phyloP scores from a whole-genome alignment of 2,329 filamentous ascomycete species.

The Bimuria novae-zelandiae region DNA sequence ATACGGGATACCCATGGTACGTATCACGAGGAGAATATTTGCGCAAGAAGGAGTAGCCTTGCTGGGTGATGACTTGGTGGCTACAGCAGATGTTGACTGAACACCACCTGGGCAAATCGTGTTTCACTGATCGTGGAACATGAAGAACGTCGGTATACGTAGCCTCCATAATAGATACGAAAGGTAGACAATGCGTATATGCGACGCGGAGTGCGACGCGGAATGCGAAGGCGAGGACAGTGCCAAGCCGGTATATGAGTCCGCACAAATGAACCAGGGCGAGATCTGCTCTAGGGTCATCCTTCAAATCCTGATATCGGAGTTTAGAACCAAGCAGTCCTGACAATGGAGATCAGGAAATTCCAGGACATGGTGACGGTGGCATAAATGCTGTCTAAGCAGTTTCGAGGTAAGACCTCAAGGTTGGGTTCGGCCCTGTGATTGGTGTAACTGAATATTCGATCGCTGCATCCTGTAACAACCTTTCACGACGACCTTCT shows the following conservation, averaged over 20 bases:
- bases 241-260: too few relatives aligned
- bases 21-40: not conserved
- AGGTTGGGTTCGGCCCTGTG: constrained; percentile 2
- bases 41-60: not conserved
- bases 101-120: too few relatives aligned
- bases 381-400: constrained; percentile 5
- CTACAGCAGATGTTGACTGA: too few relatives aligned
- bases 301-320: not conserved
- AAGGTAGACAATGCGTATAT: too few relatives aligned
- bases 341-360: not conserved
- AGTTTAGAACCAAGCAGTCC: not conserved
- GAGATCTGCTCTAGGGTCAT: not conserved
- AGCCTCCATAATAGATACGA: too few relatives aligned
- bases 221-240: too few relatives aligned
- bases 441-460: constrained; percentile 25
- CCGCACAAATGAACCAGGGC: not conserved
- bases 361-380: not conserved
- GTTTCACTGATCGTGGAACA: too few relatives aligned
- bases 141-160: too few relatives aligned
- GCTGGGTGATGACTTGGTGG: too few relatives aligned
- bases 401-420: constrained; percentile 3
- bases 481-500: constrained; percentile 8
- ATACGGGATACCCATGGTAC: not conserved
- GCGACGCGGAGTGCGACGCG: too few relatives aligned
- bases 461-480: constrained; percentile 15